These are phyloP conservation scores for Venturia aucupariae DNA, from an alignment of 2,329 filamentous ascomycete genomes.

Conservation along the genomic window DNA sequence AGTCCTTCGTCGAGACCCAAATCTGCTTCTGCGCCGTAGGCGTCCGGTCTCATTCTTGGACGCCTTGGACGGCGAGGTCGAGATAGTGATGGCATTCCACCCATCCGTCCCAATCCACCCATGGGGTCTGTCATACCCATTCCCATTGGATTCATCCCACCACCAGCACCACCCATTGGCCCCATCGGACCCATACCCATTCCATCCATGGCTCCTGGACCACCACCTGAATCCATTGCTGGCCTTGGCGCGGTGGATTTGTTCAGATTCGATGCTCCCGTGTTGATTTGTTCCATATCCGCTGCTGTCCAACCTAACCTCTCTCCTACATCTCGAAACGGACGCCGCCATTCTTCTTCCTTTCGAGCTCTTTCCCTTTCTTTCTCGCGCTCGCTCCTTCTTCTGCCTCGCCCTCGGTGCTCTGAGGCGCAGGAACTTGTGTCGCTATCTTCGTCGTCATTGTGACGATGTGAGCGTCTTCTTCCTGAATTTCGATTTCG, in stretches of 20 bases:
- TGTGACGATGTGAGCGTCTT: not conserved
- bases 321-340: not conserved
- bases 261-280: not conserved
- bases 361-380: not conserved
- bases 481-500: not conserved
- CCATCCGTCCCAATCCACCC: not conserved
- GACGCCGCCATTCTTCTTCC: not conserved
- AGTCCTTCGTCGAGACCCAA: not conserved
- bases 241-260: not conserved
- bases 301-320: not conserved
- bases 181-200: constrained; percentile 1
- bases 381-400: not conserved
- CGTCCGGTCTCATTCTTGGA: not conserved
- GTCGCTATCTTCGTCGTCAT: not conserved
- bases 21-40: not conserved
- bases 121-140: not conserved
- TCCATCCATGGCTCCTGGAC: not conserved
- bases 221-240: not conserved
- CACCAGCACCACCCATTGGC: not conserved
- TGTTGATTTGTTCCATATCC: not conserved
- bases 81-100: not conserved
- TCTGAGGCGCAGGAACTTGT: not conserved
- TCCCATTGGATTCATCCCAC: not conserved
- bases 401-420: not conserved
- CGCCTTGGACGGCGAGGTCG: not conserved